phyloP scores from a whole-genome alignment of 177 flowering plant species.

The Vitis hybrid region DNA sequence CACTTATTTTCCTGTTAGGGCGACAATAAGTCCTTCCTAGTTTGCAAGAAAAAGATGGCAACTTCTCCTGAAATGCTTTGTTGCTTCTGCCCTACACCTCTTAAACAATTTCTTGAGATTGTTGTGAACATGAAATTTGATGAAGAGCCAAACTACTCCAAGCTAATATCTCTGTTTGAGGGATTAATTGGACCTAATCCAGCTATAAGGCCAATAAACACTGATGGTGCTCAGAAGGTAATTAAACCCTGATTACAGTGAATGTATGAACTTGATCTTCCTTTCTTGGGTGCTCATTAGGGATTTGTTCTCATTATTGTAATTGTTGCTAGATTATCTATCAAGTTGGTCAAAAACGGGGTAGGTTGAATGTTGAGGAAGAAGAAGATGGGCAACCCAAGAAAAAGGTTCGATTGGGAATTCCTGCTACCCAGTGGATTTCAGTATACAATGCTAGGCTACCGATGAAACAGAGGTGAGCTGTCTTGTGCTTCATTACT shows the following conservation, averaged over 20 bases:
- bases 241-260: not conserved
- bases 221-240: slow-evolving; percentile 94
- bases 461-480: slow-evolving; percentile 88
- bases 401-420: slow-evolving; percentile 86
- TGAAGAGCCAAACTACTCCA: slow-evolving; percentile 84
- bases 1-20: slow-evolving; percentile 42
- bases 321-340: slow-evolving; percentile 46
- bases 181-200: slow-evolving; percentile 77
- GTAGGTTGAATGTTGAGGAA: slow-evolving; percentile 71
- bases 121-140: slow-evolving; percentile 93
- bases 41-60: slow-evolving; percentile 90
- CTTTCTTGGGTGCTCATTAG: slow-evolving; percentile 3
- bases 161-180: slow-evolving; percentile 75
- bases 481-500: not conserved
- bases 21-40: slow-evolving; percentile 84
- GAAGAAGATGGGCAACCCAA: slow-evolving; percentile 79
- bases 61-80: slow-evolving; percentile 83
- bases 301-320: not conserved
- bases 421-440: slow-evolving; percentile 94
- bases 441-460: slow-evolving; percentile 80
- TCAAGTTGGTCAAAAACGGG: slow-evolving; percentile 90
- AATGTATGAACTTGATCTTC: not conserved
- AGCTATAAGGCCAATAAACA: slow-evolving; percentile 77
- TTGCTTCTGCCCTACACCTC: slow-evolving; percentile 80
- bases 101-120: slow-evolving; percentile 77